Base-by-base conservation (phyloP, 2,329 filamentous ascomycete genomes). In the Botryotinia convoluta region DNA sequence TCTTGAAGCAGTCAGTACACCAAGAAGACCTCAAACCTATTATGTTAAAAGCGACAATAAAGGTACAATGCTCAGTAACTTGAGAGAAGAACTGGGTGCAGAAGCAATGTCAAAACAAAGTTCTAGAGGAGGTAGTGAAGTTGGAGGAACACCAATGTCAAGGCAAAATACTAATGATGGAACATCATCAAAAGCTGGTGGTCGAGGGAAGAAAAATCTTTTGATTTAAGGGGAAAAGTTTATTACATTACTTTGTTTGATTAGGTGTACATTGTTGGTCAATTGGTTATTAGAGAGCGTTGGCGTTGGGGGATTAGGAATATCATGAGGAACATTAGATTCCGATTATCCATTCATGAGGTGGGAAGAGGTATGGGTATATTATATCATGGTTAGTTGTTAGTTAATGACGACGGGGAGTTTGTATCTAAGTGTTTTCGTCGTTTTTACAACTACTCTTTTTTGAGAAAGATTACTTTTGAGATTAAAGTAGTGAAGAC, bases 1-100 rank as follows among this genome's bases (percentile, higher is more conserved):
- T 3, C 74, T 80, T 22, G 77, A 77, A 54, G 73, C 75, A 18
- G 79, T 77, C 26, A 75, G 75, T 8, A 60, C 51, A 51, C 64
- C 72, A 20, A 59, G 72, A 35, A 64, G 60, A 44, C 35, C 65
- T 29, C 35, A 63, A 54, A 63, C 59, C 26, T 73, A 73, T 70
- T 73, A 73, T 12, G 64, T 73, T 29, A 73, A 73, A 48, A 72
- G 71, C 26, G 70, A 73, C 2, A 69, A 74, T n/a, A 74, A 77
- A 68, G 74, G 73, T 4, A 54, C 72, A 37, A 69, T 73, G 67
- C 67, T 73, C 4, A 73, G 67, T n/a, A 73, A 62, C 29, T 37
- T 73, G n/a, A 57, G 72, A 44, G 72, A 73, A 64, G 72, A 73
- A 45, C 26, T 73, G 1, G 76, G 77, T 60, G 77, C 74, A 20